Evolutionary conservation across 2,329 filamentous ascomycete species (phyloP), one percentile per base, ranked within the genome.

Genomic region (Colletotrichum scovillei): DNA sequence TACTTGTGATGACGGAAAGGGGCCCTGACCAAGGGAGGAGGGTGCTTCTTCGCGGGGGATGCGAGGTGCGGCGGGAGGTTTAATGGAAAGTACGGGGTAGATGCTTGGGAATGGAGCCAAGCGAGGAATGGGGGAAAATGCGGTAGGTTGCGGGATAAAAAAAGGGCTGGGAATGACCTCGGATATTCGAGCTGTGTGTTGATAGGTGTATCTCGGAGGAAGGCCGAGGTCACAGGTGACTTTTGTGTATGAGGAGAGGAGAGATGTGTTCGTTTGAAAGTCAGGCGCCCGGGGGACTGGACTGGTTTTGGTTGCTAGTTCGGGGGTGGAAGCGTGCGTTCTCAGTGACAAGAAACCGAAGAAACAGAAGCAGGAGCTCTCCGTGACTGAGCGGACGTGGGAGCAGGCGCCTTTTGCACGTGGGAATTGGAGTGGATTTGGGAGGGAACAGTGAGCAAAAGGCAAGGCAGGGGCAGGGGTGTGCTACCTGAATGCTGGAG

Each of bases 21-120:
- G 92, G 93, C 94, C 96, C 95, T 97, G 96, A 98, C 96, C 96
- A 97, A 98, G 96, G 95, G 94, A 93, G 87, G 87, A 92, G 90
- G 92, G 87, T 92, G 94, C 94, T 95, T 95, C 94, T 90, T 95
- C 90, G 94, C 94, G 63, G 81, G 81, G 75, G 77, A 75, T 76
- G 72, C 75, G 75, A 76, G 69, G 63, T 68, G 64, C 46, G 68
- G 69, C 69, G 49, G 69, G 62, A 52, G 62, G 68, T 60, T 73
- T 66, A 70, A 63, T 63, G 69, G 70, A 22, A n/a, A 60, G 70
- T 70, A 70, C 68, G 70, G 60, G 70, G 52, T 65, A 56, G 24
- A 24, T 28, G 63, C 63, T 56, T 42, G 63, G 22, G 63, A 56
- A 65, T 65, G 63, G 63, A 56, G 62, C 62, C 49, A 59, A 32